Evolutionary conservation across 306 rosid species (phyloP), one percentile per base, ranked within the genome.

Genomic region (Vigna nakashimae): DNA sequence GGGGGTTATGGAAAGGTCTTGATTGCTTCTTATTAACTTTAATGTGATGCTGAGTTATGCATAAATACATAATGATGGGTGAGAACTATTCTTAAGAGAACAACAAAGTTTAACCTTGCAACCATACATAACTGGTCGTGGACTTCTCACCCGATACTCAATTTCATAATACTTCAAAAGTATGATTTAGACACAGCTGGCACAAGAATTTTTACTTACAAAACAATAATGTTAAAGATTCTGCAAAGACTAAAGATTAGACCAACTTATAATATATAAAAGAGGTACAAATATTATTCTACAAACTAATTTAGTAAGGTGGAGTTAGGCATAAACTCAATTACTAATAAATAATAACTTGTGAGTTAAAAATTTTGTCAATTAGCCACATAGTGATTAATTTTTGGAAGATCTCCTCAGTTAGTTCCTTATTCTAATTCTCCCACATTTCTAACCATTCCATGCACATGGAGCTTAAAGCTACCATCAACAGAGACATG

Each of bases 1-100:
- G 96, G 96, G 48, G 93, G 92, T 30, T 89, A 86, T 79, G 96
- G 93, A 18, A 86, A 89, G 89, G 96, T 89, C 78, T 40, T 53
- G 13, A 56, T 24, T 16, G 4, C 48, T 62, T 49, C 20, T 66
- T 67, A 16, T 32, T 50, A 3, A 24, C 28, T 24, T 81, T 30
- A 30, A 30, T 30, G 34, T 30, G 34, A 5, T 4, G 34, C 34
- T 30, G 34, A 30, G 34, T 30, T 30, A 30, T 30, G 34, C 4
- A 30, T 30, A 30, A 30, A 30, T 30, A 64, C 4, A n/a, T 3
- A 64, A 34, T 30, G 26, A 1, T 5, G 1, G 0, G 42, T 59
- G 66, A 26, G 42, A 59, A 30, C 20, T 28, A 16, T 26, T 30
- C 42, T 28, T 5, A 28, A 30, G 20, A 32, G 67, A 62, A 62